Base-by-base conservation (phyloP, 768 basidiomycete genomes). In the button mushroom (Agaricus bisporus) region DNA sequence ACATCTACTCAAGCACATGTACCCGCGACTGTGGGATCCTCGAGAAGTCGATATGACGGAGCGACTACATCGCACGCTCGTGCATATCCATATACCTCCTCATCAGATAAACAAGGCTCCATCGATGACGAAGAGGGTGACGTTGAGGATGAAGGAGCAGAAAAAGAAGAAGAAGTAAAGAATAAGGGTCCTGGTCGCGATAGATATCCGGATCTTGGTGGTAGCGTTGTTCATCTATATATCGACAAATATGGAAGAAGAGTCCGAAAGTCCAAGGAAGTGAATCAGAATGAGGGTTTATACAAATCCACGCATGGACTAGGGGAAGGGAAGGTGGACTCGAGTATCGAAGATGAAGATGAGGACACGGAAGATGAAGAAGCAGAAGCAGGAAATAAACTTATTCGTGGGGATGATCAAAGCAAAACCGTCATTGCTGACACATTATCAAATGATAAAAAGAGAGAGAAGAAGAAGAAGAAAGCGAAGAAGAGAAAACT, bases 201-300 rank as follows among this genome's bases (percentile, higher is more conserved):
- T 15, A 60, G 60, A 8, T 11, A 32, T 32, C 32, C 32, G 32
- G 5, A 32, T 8, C 32, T 4, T 32, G 32, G 32, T 32, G 32
- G 32, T 32, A 32, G 8, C 32, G 8, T 4, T 8, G 32, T 3
- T 32, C 64, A 63, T 22, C 62, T 60, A 15, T 58, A 50, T 38
- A 41, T 37, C 8, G 63, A 63, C 18, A 56, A 57, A 5, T 53
- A 46, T 46, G 48, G 58, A 43, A 48, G 59, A 47, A 25, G 63
- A 64, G 38, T 54, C 59, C 29, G 64, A 64, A 45, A 49, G 61
- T 26, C 57, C 60, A n/a, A 48, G 46, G 44, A 52, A 12, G n/a
- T 18, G 7, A 20, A 26, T 25, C 14, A 11, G 14, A 9, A 8
- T 10, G 20, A 10, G 7, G 51, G 46, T 25, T 14, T 26, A 17